Evolutionary conservation across 75 land plant species (phyloP), one percentile per base, ranked within the genome.

Genomic region (Cunninghamia lanceolata): DNA sequence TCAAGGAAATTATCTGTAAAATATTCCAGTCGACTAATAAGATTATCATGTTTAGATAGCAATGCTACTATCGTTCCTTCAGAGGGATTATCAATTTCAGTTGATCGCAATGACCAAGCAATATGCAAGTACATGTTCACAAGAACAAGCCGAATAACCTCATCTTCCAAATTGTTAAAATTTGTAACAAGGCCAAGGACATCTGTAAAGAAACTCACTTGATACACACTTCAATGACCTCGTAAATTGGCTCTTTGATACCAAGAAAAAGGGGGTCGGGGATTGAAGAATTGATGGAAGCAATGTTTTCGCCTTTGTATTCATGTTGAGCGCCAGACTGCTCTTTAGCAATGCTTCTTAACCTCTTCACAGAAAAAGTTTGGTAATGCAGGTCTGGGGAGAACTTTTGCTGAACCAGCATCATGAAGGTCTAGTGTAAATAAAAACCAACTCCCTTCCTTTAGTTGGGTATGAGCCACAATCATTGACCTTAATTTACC

Each of bases 401-500:
- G 92, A 59, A 92, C 97, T 47, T 89, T 95, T 56, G 99, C 89
- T 42, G 99, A 99, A 71, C 99, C 99, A 82, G 93, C 89, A 92
- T 98, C 99, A 90, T 95, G 96, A 73, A 98, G 99, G 79, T 99
- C 99, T 17, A 99, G 99, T 86, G 97, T 90, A 86, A 98, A 93
- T 35, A 98, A 85, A 86, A 98, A 98, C 30, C 91, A 92, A 80
- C 99, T 95, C 13, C 89, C 91, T 66, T 95, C 95, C 86, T 90
- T 93, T 42, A 98, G 86, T 34, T 96, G 93, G 70, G 94, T 89
- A 89, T 91, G 95, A n/a, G 92, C 88, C 47, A 83, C 95, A 91
- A 98, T 95, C 89, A 97, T 90, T 59, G 89, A 75, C 15, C 99
- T 99, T 28, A 98, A 90, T 89, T 92, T 94, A 66, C 91, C 96